These are phyloP conservation scores for Starmerella asiatica DNA, from an alignment of 805 yeast species.

Conservation along the genomic window DNA sequence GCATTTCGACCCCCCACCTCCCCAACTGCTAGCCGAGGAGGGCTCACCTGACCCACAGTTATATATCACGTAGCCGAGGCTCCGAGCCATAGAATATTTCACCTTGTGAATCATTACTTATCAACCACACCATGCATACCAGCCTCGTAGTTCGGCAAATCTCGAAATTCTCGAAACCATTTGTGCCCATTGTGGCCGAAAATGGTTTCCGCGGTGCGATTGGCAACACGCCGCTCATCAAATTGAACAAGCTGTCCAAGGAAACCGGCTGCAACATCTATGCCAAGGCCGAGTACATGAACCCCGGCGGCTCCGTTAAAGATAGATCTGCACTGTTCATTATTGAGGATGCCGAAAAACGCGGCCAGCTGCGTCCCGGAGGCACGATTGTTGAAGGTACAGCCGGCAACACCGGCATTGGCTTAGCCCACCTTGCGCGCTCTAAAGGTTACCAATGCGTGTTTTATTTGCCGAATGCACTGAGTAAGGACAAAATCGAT, in stretches of 20 bases:
- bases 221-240: constrained; percentile 83
- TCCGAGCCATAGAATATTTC: no score
- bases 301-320: constrained; percentile 88
- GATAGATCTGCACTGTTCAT: constrained; percentile 78
- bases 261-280: constrained; percentile 59
- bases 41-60: no score
- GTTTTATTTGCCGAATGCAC: constrained; percentile 86
- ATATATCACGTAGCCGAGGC: no score
- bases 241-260: constrained; percentile 42
- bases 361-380: constrained; percentile 47
- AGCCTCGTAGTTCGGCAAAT: background rate
- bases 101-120: no score
- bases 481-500: constrained; percentile 66
- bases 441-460: constrained; percentile 73
- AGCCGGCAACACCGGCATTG: constrained; percentile 94
- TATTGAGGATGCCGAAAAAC: constrained; percentile 62
- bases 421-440: constrained; percentile 65
- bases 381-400: constrained; percentile 89
- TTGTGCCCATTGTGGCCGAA: constrained; percentile 52
- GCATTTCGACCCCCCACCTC: no score
- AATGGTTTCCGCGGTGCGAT: constrained; percentile 69
- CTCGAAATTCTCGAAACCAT: constrained; percentile 27
- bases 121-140: no score
- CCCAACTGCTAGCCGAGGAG: no score
- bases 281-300: constrained; percentile 85